These are phyloP conservation scores for Rhodosporidiobolus sp. DNA, from an alignment of 768 basidiomycete species.

Conservation along the genomic window DNA sequence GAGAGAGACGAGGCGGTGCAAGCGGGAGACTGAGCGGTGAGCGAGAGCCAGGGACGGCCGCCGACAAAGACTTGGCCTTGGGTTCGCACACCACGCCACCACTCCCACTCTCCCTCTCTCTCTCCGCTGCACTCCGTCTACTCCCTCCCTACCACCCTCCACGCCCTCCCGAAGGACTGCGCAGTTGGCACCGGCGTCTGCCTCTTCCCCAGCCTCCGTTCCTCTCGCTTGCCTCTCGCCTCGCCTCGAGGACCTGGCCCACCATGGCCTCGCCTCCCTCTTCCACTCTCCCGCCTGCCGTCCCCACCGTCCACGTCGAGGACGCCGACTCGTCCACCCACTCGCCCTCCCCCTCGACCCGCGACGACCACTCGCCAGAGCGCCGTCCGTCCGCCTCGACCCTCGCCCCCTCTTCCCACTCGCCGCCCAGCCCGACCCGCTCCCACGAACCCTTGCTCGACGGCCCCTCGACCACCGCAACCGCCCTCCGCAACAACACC, in stretches of 20 bases:
- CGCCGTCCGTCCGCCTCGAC: not conserved
- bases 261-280: not conserved
- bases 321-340: not conserved
- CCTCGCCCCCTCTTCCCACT: not conserved
- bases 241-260: not conserved
- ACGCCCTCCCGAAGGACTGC: not conserved
- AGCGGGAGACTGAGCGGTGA: not conserved
- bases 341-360: not conserved
- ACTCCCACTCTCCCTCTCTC: too few species aligned
- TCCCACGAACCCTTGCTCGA: constrained; percentile 15
- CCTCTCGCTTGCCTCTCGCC: too few species aligned
- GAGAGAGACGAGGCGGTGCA: not conserved
- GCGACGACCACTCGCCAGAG: not conserved
- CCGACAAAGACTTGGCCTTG: too few species aligned
- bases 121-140: not conserved
- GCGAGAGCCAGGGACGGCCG: not conserved
- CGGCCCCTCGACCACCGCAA: not conserved
- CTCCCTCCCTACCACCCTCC: not conserved
- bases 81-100: too few species aligned
- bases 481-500: constrained; percentile 25
- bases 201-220: not conserved
- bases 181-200: constrained; percentile 3
- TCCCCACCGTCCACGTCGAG: not conserved
- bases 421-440: constrained; percentile 15
- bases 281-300: too few species aligned